Base-by-base conservation (phyloP, 1,139 yeast species). In the Yamadazyma oceani region DNA sequence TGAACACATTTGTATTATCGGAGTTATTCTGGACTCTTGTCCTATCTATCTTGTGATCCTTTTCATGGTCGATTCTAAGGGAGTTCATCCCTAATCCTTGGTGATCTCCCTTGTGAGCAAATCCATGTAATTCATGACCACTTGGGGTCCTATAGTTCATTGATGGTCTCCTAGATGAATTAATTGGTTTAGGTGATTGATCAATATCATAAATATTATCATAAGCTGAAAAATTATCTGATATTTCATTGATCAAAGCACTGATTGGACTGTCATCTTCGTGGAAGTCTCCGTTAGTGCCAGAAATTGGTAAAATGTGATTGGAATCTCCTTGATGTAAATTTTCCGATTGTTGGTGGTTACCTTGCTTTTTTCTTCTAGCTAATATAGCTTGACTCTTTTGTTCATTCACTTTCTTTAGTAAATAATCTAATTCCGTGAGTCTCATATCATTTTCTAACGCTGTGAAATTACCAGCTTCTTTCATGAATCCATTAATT, bases 381-480 rank as follows among this genome's bases (percentile, higher is more conserved):
- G 15, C 7, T 6, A 28, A 13, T 23, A 14, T 31, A 27, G 33
- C 27, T 27, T 17, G 32, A n/a, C 33, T 24, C 21, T 27, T 30
- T 23, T 39, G 35, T 13, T 31, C 39, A 17, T 17, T 29, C n/a
- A 40, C 37, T 26, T 30, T 32, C 10, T 24, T 34, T 11, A 40
- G 35, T 9, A 40, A 22, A 11, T 17, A 21, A 23, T 40, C 57
- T 24, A 61, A 37, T 33, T 58, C 64, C 26, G 44, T 49, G n/a
- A 61, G 38, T 19, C 60, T 42, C 24, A 49, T 46, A 36, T 57
- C 59, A 31, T 60, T 58, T 35, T 60, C 64, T 29, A 54, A 45
- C 7, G 50, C 51, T 6, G 46, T 44, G 36, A 46, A 46, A 28
- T 47, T 47, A 5, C 50, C 50, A 5, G 49, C 42, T 2, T 31